Conservation (phyloP, 2,329 filamentous ascomycete genomes). For the Microcyclospora tardicrescens region DNA sequence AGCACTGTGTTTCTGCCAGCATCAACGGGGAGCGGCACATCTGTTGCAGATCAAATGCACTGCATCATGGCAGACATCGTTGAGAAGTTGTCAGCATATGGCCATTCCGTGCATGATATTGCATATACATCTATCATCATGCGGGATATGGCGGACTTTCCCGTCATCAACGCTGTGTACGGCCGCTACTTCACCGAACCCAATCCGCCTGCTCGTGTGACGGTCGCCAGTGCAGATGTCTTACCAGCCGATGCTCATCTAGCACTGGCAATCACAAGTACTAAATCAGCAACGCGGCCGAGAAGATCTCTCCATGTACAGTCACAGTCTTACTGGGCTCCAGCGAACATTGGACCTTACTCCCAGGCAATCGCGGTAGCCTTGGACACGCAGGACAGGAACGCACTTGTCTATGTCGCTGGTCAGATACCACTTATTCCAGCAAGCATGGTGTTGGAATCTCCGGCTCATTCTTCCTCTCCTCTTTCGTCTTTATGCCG, state of each 20-base stretch:
- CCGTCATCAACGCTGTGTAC: constrained; percentile 62
- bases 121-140: constrained; percentile 52
- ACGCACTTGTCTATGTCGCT: constrained; percentile 51
- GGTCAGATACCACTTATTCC: constrained; percentile 87
- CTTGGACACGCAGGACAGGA: constrained; percentile 6
- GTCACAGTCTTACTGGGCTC: constrained; percentile 90
- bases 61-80: constrained; percentile 27
- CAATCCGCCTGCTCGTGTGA: constrained; percentile 76
- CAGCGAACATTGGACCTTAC: constrained; percentile 74
- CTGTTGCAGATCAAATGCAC: constrained; percentile 28
- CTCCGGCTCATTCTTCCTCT: not conserved
- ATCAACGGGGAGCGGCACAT: constrained; percentile 22
- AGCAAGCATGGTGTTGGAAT: constrained; percentile 54
- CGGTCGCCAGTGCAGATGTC: constrained; percentile 59
- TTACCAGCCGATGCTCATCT: constrained; percentile 50
- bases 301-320: constrained; percentile 67
- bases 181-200: constrained; percentile 58
- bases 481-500: constrained; percentile 17
- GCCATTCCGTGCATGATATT: constrained; percentile 17
- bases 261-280: constrained; percentile 43
- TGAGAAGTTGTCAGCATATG: constrained; percentile 14
- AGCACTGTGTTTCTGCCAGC: constrained; percentile 16
- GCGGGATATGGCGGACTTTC: constrained; percentile 68
- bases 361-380: not conserved
- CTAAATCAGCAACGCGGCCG: constrained; percentile 14